Base-by-base conservation (phyloP, 768 basidiomycete genomes). In the Lentinula sp. region DNA sequence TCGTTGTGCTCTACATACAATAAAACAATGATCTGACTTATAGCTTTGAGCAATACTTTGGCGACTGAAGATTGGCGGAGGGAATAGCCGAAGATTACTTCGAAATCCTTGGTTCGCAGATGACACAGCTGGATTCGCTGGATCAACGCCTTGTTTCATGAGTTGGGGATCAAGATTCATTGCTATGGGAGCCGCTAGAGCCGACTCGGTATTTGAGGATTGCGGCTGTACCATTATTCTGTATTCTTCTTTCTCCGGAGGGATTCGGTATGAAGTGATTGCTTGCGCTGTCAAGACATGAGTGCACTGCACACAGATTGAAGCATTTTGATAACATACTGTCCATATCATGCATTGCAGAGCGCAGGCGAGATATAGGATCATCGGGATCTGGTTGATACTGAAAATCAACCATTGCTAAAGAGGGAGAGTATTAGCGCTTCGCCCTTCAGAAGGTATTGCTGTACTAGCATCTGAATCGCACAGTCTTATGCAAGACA, bases 331-430 rank as follows among this genome's bases (percentile, higher is more conserved):
- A 61, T 13, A 1, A 5, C 82, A 58, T 68, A 96, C 96, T 89
- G 65, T 98, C 89, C 81, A 97, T 85, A 5, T 77, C 76, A 52
- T 86, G 82, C 84, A 98, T 88, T 0, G 92, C 83, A 11, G 78
- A 65, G 4, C 91, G 85, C 58, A 98, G 73, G 61, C 84, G 76
- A 2, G 86, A 72, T 3, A 93, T 74, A 2, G 88, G 86, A 67
- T 96, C 93, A 13, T 83, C 71, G 70, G 79, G 74, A 60, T 89
- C 79, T 1, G 93, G 93, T 62, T 87, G 82, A 72, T 86, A 97
- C 72, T 97, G 95, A 70, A 86, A 97, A 71, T 98, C 96, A 42
- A 87, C 91, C 91, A 98, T 93, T 61, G 87, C 96, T 98, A 61
- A 23, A 40, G 45, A n/a, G 61, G 28, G 5, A 32, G 7, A 4